A percentile compares a stretch with the other conserved stretches of the same genome.
These are phyloP conservation scores for Pseudocohnilembus persalinus DNA, from an alignment of 169 alveolate species.

Conservation along the genomic window DNA sequence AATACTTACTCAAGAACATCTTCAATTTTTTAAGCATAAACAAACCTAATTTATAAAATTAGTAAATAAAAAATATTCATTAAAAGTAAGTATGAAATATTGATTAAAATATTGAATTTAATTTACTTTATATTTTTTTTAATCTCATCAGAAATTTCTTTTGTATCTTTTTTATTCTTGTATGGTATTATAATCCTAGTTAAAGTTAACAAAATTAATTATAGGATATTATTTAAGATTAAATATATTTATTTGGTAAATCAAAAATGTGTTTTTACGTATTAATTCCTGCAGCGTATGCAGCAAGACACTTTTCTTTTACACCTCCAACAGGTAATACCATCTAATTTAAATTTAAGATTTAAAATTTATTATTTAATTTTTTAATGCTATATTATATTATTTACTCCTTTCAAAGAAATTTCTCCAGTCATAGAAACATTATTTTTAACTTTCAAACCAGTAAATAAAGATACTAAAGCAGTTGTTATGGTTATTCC, in stretches of 20 bases:
- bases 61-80: not conserved
- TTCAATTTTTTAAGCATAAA: constrained; percentile 32
- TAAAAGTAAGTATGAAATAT: not conserved
- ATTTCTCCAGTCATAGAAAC: constrained; percentile 80
- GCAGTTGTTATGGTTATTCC: constrained; percentile 76
- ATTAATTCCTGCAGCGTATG: constrained; percentile 59
- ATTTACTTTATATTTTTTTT: constrained; percentile 23
- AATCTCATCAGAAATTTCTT: constrained; percentile 55
- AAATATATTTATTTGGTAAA: not conserved
- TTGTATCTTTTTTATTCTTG: constrained; percentile 46
- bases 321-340: constrained; percentile 79
- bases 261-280: constrained; percentile 31
- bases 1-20: constrained; percentile 52
- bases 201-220: not conserved
- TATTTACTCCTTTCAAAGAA: constrained; percentile 51
- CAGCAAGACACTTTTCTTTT: constrained; percentile 71
- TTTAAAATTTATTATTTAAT: no score
- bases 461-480: constrained; percentile 58
- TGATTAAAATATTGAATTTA: not conserved
- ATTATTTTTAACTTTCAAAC: constrained; percentile 53
- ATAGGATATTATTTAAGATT: not conserved
- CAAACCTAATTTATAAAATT: not conserved
- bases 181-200: constrained; percentile 44
- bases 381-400: not conserved
- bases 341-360: not conserved